These are phyloP conservation scores for Aphanoascus verrucosus DNA, from an alignment of 2,329 filamentous ascomycete genomes.

Conservation along the genomic window DNA sequence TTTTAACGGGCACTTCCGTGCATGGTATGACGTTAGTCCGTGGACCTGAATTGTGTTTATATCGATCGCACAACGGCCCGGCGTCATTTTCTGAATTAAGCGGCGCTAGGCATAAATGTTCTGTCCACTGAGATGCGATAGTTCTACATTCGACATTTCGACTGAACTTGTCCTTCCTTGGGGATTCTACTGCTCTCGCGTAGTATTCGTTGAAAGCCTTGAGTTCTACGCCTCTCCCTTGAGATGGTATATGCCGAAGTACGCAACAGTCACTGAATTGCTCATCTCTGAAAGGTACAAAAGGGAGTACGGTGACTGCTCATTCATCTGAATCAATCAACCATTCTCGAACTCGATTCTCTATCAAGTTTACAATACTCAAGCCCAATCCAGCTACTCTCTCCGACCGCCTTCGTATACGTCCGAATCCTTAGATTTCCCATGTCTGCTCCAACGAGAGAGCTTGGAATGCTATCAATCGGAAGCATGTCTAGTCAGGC, in stretches of 20 bases:
- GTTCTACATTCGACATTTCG: background rate
- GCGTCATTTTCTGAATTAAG: slow-evolving; percentile 1
- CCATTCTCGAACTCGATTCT: slow-evolving; percentile 3
- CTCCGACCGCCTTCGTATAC: background rate
- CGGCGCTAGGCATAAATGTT: slow-evolving; percentile 1
- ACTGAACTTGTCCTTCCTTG: background rate
- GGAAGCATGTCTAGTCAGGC: slow-evolving; percentile 26
- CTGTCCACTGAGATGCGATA: slow-evolving; percentile 5
- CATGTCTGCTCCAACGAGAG: slow-evolving; percentile 34
- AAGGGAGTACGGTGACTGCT: background rate
- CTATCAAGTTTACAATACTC: background rate
- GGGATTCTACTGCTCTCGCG: background rate
- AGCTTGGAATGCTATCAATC: slow-evolving; percentile 32
- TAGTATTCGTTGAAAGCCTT: slow-evolving; percentile 2
- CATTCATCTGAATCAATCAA: background rate
- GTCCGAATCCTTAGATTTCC: slow-evolving; percentile 15
- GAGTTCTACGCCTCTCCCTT: slow-evolving; percentile 6
- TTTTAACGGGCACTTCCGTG: background rate
- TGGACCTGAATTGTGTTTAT: background rate
- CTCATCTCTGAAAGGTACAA: slow-evolving; percentile 6
- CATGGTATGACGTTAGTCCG: slow-evolving; percentile 4
- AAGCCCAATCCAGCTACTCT: background rate
- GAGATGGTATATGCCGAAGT: background rate
- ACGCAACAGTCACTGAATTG: background rate
- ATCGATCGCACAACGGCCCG: background rate